Evolutionary conservation across 441 rosid genomes (phyloP).

Genomic region (Flueggea neowawraea): DNA sequence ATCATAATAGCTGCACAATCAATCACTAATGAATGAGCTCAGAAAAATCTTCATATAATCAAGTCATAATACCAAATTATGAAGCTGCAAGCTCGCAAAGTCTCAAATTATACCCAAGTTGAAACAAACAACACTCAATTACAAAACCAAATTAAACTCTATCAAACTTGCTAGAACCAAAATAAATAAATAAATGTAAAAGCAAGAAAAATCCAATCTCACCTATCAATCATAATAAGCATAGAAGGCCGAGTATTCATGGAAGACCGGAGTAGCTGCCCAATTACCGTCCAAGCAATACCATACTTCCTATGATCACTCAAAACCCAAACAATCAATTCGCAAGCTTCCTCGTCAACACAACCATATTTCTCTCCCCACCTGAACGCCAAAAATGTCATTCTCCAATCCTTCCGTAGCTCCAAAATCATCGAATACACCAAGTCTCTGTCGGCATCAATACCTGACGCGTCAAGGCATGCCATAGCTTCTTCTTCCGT

Average conservation of each 20-base stretch:
- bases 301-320: constrained; percentile 70
- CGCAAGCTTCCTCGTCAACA: constrained; percentile 43
- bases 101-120: too few relatives aligned
- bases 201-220: background rate
- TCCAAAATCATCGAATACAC: constrained; percentile 62
- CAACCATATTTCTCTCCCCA: constrained; percentile 62
- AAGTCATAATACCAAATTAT: too few relatives aligned
- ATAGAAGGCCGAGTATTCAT: constrained; percentile 51
- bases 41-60: too few relatives aligned
- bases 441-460: constrained; percentile 35
- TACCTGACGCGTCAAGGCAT: constrained; percentile 42
- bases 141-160: too few relatives aligned
- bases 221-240: constrained; percentile 90
- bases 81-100: too few relatives aligned
- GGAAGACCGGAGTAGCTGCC: constrained; percentile 51
- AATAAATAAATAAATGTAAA: too few relatives aligned
- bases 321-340: constrained; percentile 64
- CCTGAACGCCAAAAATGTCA: constrained; percentile 64
- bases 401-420: constrained; percentile 59
- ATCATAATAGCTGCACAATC: too few relatives aligned
- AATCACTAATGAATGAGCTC: too few relatives aligned
- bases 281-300: constrained; percentile 77
- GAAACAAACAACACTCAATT: too few relatives aligned
- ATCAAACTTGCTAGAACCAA: background rate
- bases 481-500: constrained; percentile 56